Percentiles rank a stretch among this genome's conserved stretches.
Conservation (phyloP, 495 filamentous ascomycete genomes). For the Daldinia bambusicola region DNA sequence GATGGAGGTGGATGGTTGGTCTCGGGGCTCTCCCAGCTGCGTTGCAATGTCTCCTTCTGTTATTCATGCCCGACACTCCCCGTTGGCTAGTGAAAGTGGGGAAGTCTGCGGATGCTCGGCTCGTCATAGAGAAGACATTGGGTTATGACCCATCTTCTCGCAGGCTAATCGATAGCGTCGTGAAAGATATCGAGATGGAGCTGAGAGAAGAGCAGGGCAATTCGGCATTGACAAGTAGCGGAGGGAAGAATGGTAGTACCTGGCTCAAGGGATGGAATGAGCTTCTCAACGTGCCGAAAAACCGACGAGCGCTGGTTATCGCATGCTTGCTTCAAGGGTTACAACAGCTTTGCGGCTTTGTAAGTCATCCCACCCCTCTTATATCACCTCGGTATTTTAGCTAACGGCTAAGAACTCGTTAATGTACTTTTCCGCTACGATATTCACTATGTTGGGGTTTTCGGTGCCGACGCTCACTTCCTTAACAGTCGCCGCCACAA, state of each 20-base stretch:
- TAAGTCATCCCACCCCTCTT: slow-evolving; percentile 52
- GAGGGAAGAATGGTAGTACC: slow-evolving; percentile 36
- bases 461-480: slow-evolving; percentile 82
- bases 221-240: slow-evolving; percentile 47
- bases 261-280: slow-evolving; percentile 63
- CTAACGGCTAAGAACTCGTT: slow-evolving; percentile 72
- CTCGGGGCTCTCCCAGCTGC: slow-evolving; percentile 81
- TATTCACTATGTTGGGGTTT: slow-evolving; percentile 85
- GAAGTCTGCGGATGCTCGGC: slow-evolving; percentile 65
- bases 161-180: slow-evolving; percentile 62
- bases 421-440: slow-evolving; percentile 96
- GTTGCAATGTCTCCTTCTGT: slow-evolving; percentile 71
- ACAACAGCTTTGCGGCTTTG: slow-evolving; percentile 92
- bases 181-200: slow-evolving; percentile 75
- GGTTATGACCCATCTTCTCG: slow-evolving; percentile 59
- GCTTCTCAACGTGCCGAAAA: slow-evolving; percentile 68
- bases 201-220: slow-evolving; percentile 71
- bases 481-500: slow-evolving; percentile 82
- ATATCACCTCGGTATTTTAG: not conserved
- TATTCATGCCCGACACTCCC: slow-evolving; percentile 83
- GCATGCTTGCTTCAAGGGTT: slow-evolving; percentile 86
- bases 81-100: slow-evolving; percentile 83
- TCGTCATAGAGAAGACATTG: slow-evolving; percentile 72
- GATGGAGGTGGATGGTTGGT: slow-evolving; percentile 93
- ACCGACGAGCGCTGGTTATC: slow-evolving; percentile 81